Base-by-base conservation (phyloP, 1,139 yeast species). In the Meyerozyma carpophila region DNA sequence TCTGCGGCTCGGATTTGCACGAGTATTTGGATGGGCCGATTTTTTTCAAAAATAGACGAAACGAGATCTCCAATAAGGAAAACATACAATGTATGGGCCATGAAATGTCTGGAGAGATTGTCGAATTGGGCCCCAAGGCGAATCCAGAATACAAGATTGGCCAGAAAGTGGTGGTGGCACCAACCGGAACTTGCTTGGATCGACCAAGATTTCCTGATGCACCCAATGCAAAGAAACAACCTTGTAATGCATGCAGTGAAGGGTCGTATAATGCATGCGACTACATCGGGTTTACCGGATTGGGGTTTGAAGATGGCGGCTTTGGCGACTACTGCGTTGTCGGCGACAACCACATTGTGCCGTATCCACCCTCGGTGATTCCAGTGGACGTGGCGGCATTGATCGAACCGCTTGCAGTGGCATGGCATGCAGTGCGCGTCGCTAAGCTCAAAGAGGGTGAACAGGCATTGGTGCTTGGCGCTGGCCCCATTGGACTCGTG, bases 401-500 rank as follows among this genome's bases (percentile, higher is more conserved):
- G 43, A 61, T 68, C 11, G 73, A 71, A 50, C 77, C 77, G 3
- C 57, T 72, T 43, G 66, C 73, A 25, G 79, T 74, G 7, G 63
- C 75, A 9, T 72, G 74, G 71, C 79, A 74, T 44, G 79, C 79
- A 5, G 73, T 71, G 6, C 57, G 65, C 41, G 61, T 67, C 5
- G 60, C 77, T 0, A 55, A 57, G 8, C 63, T 70, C 44, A 48
- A 58, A 45, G 56, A 54, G n/a, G 83, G 82, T 26, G 67, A 71
- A 36, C 62, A 73, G 11, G 83, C 80, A 4, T 56, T 80, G 31
- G 75, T 81, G 38, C 58, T 80, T 3, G 84, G 85, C 32, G 79
- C 81, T 41, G 86, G 86, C 5, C 84, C 85, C 26, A 80, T 81
- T 55, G 86, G 86, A 1, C 59, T 80, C 36, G 77, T 81, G 21